phyloP scores from a whole-genome alignment of 768 basidiomycete genomes.

The Naganishia vishniacii region DNA sequence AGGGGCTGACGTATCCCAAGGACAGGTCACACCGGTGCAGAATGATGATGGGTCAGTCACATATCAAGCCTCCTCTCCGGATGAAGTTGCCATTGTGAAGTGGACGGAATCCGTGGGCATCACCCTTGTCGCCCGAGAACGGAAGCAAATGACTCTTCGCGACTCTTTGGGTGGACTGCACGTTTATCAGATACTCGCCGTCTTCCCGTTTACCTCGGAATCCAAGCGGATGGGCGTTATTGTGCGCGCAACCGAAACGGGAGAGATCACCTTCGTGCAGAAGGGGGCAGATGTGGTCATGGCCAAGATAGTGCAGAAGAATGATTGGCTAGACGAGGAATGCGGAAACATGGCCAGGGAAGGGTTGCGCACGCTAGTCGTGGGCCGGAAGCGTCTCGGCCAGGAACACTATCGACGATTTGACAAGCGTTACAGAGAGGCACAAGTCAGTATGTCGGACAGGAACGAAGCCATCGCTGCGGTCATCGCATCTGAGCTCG shows the following conservation, averaged over 20 bases:
- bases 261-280: constrained; percentile 82
- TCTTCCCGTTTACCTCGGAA: constrained; percentile 98
- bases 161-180: constrained; percentile 62
- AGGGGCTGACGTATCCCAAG: not conserved
- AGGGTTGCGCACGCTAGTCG: constrained; percentile 86
- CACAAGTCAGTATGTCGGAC: constrained; percentile 66
- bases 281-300: constrained; percentile 99
- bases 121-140: constrained; percentile 79
- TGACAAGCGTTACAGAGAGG: constrained; percentile 64
- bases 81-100: constrained; percentile 96
- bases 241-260: constrained; percentile 68
- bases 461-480: constrained; percentile 72
- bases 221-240: constrained; percentile 99
- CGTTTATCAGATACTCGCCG: constrained; percentile 77
- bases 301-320: constrained; percentile 86
- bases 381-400: constrained; percentile 73
- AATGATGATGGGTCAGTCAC: constrained; percentile 93
- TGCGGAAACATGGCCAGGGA: constrained; percentile 98
- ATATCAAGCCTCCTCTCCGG: constrained; percentile 97
- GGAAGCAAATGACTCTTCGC: constrained; percentile 78
- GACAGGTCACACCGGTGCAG: constrained; percentile 86
- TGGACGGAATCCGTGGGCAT: constrained; percentile 96
- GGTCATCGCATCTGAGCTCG: constrained; percentile 71
- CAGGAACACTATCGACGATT: constrained; percentile 68
- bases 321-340: constrained; percentile 99